Evolutionary conservation across 129 eudicot genomes (phyloP), one percentile per base, ranked within the genome.

Genomic region (Artemisia argyi): DNA sequence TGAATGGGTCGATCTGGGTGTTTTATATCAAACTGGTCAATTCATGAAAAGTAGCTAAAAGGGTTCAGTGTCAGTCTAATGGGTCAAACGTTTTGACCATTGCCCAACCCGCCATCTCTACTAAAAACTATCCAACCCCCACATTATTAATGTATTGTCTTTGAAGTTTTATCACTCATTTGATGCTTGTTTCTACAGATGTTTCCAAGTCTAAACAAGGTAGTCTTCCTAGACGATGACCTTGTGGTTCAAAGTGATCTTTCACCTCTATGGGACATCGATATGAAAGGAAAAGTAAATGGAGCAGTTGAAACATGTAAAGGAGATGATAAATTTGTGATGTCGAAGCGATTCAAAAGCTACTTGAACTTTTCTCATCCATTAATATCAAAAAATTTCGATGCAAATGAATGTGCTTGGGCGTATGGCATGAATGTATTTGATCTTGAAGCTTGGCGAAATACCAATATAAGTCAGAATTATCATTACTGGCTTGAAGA

Each of bases 391-490:
- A 63, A 80, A 13, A 87, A 76, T 39, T 93, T 93, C 74, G 78
- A 89, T 73, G 90, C 98, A 32, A 76, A 89, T 32, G 98, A 93
- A 73, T 90, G 98, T 74, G 96, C 96, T 60, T 89, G 98, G 98
- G 98, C 98, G 35, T 93, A 89, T 78, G 96, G 98, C 65, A 93
- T 93, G 98, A 93, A 93, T 87, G 75, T 89, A 57, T 93, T 93
- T 63, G 96, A 89, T 77, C 86, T 89, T 59, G 83, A 93, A 72
- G 89, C 95, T 62, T 93, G 96, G 98, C 87, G 96, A 68, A 89
- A 71, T 59, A 87, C 96, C 75, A 85, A 85, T 72, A 89, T 93
- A 70, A 93, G 90, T 76, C 83, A 85, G 19, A 85, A 89, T 73
- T 93, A 93, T 76, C 87, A 89, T 79, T 63, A 87, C 72, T 93